Evolutionary conservation across 805 yeast species (phyloP), one percentile per base, ranked within the genome.

Genomic region (Candida silvicultrix): DNA sequence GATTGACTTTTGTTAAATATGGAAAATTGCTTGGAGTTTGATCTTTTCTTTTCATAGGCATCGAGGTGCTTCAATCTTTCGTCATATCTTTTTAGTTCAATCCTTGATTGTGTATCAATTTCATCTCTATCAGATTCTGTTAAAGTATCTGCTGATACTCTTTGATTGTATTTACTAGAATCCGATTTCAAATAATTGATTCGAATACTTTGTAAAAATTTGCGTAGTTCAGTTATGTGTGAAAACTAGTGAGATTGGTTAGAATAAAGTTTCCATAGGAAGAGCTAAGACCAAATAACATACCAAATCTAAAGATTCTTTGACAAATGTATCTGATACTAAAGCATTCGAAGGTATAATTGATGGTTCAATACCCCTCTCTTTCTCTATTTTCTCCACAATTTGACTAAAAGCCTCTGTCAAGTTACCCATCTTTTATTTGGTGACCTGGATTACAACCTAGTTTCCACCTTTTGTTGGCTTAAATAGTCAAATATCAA

Each of bases 71-170:
- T 75, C 41, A 78, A 67, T 55, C 78, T 73, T 47, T 75, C 77
- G 49, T 71, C 71, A 51, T 77, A 66, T 46, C 71, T 71, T 51
- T 77, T 81, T 40, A 80, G 53, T 55, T 77, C 75, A 21, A 72
- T 54, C 46, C 78, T 71, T 38, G 78, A 68, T 47, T 78, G 80
- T 41, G 77, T 74, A 51, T 80, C 85, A 20, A 81, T 69, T 34
- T 71, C 69, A 49, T 78, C 78, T 53, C 79, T 76, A 36, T 79
- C 82, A 10, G 63, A 68, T 28, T 70, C 69, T 22, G 72, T 54
- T 59, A 77, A 66, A 45, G 44, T 43, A 44, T 59, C 40, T 43
- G 54, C 41, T 49, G 46, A 40, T 0, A 41, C 21, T 9, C 35
- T 40, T 19, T 38, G 40, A 14, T 37, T 21, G 19, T 46, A 45